Base-by-base conservation (phyloP, 2,329 filamentous ascomycete genomes). In the Acrocalymma vagum region DNA sequence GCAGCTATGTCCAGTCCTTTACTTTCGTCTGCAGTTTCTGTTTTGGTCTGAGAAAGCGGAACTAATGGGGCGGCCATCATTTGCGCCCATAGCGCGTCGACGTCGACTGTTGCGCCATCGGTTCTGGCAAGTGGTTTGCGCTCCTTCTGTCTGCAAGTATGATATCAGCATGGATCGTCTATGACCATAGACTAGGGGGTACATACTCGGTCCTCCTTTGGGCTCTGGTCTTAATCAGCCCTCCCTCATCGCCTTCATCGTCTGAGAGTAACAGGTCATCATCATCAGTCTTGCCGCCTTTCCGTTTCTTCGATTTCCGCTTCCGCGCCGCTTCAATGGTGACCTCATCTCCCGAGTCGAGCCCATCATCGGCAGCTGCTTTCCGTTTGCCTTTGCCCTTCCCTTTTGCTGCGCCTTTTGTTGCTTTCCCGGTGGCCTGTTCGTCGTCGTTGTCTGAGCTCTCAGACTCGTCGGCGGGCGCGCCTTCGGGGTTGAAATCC, bases 401-500 rank as follows among this genome's bases (percentile, higher is more conserved):
- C n/a, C n/a, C n/a, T n/a, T n/a, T n/a, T n/a, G n/a, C n/a, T n/a
- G n/a, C n/a, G n/a, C n/a, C 30, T 17, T 50, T 51, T 33, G 44
- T 29, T n/a, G 56, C 46, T 28, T 54, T 56, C 20, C 48, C 36
- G 3, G 48, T 39, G 37, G 47, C 53, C 31, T n/a, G n/a, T n/a
- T 60, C 65, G 28, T 65, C 71, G 25, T 66, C 61, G 34, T 72
- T 72, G 15, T 64, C 67, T 6, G 78, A 78, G 41, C 79, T 83
- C 5, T 80, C 80, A 9, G 76, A 77, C 10, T 69, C 74, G 11
- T 72, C 76, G 21, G 53, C 63, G 65, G 24, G 70, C 58, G 18
- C 83, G n/a, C 81, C 82, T 16, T 84, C 80, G 48, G 90, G 90
- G 61, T 90, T 86, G 8, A 86, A 87, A 62, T 90, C 87, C 53